Base-by-base conservation (phyloP, 1,139 yeast species). In the Geotrichum siamense region DNA sequence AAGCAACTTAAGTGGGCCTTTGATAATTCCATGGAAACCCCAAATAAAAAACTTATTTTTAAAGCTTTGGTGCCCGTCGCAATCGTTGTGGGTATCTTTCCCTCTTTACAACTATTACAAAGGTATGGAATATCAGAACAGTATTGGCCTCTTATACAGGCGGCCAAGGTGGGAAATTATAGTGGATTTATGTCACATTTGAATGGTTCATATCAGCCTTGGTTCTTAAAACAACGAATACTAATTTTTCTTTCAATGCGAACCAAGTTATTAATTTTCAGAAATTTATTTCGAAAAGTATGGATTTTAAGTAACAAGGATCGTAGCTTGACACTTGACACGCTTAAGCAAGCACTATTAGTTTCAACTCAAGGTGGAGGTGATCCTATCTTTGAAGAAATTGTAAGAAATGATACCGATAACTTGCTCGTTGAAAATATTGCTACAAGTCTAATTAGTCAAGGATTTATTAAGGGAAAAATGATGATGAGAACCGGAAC, bases 1-100 rank as follows among this genome's bases (percentile, higher is more conserved):
- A 58, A 63, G 22, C 87, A 84, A 56, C 67, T 85, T 36, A 54
- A 63, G 25, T 81, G 87, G 83, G 78, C 89, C 48, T 74, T 76
- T 43, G 47, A 53, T 3, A 66, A 72, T 43, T 67, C 79, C 42
- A 74, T 73, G 1, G 44, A 51, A 8, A 49, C 61, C 1, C 49
- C 58, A 15, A 71, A 71, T 55, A 54, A 69, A 43, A 55, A 70
- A 31, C 56, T 59, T 10, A 67, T 77, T 10, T 60, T 81, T 32
- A 67, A 72, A 43, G 74, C 75, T 48, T 64, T 83, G 35, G 56
- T 82, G 1, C 85, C 94, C 0, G 74, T 62, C 2, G 56, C 64
- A 2, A 42, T 68, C 16, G 53, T 69, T 1, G 52, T 65, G 12
- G 73, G 73, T 0, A 48, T 55, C 22, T 48, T 60, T 13, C 69